A percentile compares a stretch with the other conserved stretches of the same genome.
Evolutionary conservation across 306 rosid genomes (phyloP).

Genomic region (Prunus davidiana): DNA sequence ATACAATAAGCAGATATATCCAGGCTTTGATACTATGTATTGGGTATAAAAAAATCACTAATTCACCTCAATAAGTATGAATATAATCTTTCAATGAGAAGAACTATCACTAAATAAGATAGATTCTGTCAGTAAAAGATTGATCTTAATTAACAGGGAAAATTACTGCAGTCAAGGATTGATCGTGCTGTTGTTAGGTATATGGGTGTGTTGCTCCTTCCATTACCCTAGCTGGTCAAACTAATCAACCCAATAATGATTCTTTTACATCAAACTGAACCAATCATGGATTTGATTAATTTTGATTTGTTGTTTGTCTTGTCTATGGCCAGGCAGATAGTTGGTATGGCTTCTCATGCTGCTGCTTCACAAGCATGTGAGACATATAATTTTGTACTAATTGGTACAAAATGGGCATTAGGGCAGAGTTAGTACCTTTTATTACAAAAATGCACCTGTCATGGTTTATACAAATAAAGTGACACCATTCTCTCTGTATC

Average conservation of each 20-base stretch:
- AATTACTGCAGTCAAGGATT: neutral
- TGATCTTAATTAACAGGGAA: neutral
- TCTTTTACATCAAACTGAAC: neutral
- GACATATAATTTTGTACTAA: too few relatives aligned
- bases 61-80: neutral
- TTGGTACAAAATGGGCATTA: too few relatives aligned
- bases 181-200: too few relatives aligned
- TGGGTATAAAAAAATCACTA: neutral
- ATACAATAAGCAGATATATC: too few relatives aligned
- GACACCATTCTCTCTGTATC: neutral
- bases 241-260: neutral
- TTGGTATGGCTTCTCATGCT: neutral
- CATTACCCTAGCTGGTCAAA: neutral
- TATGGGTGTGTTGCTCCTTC: too few relatives aligned
- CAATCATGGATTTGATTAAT: neutral
- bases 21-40: too few relatives aligned
- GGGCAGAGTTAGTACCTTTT: too few relatives aligned
- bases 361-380: neutral
- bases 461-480: neutral
- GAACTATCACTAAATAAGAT: neutral
- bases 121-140: neutral
- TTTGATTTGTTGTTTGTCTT: neutral
- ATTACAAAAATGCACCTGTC: neutral
- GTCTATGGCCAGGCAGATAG: neutral
- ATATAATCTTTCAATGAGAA: neutral